Conservation (phyloP, 805 yeast genomes). For the Limtongia smithiae region DNA sequence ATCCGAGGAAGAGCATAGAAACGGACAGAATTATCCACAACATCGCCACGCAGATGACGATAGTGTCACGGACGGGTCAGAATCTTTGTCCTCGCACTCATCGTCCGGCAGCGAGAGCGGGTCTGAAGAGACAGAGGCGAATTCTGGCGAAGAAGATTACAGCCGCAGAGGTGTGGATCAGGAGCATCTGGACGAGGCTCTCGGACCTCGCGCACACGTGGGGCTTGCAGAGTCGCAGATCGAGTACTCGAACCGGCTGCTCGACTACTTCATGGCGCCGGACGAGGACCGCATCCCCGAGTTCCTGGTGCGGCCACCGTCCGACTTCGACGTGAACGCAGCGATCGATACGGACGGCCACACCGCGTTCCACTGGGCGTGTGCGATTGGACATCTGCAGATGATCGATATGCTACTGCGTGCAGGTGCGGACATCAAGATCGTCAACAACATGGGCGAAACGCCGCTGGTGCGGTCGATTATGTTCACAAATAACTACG, state of each 20-base stretch:
- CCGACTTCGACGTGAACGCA: constrained; percentile 65
- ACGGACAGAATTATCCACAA: too few relatives aligned
- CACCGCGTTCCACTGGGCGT: constrained; percentile 95
- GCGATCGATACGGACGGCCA: constrained; percentile 93
- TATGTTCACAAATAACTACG: constrained; percentile 81
- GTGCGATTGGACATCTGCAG: constrained; percentile 83
- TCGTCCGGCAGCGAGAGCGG: constrained; percentile 55
- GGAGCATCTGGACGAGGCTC: constrained; percentile 10
- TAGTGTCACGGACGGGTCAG: constrained; percentile 31
- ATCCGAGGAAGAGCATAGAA: background rate
- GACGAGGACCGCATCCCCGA: constrained; percentile 61
- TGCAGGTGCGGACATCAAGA: constrained; percentile 67
- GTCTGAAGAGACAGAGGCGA: constrained; percentile 41
- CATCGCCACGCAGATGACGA: constrained; percentile 27
- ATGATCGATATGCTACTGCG: constrained; percentile 72
- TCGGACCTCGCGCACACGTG: constrained; percentile 17
- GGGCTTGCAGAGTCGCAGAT: constrained; percentile 35
- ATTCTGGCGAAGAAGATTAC: constrained; percentile 5
- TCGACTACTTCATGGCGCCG: constrained; percentile 54
- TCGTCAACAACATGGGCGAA: constrained; percentile 67
- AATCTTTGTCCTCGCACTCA: constrained; percentile 34
- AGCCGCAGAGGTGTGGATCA: constrained; percentile 1
- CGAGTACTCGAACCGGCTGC: constrained; percentile 46
- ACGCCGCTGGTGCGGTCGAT: constrained; percentile 84
- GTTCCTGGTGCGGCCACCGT: constrained; percentile 59